A percentile compares a stretch with the other conserved stretches of the same genome.
Conservation (phyloP, 805 yeast genomes). For the Kodamaea restingae region DNA sequence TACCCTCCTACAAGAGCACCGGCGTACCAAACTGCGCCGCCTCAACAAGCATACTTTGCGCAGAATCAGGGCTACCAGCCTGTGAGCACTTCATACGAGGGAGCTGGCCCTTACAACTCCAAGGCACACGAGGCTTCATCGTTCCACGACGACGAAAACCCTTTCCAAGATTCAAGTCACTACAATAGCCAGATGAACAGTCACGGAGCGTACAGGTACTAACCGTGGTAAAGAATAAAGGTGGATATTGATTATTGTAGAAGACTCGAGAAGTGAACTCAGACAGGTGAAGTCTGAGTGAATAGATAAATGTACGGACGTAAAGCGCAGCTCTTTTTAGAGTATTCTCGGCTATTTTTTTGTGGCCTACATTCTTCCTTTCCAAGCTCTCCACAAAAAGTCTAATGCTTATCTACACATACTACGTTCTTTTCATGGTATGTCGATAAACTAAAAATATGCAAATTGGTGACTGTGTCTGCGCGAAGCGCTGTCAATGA, state of each 20-base stretch:
- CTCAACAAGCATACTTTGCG: slow-evolving; percentile 14
- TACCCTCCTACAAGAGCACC: slow-evolving; percentile 22
- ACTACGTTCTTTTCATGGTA: too few relatives aligned
- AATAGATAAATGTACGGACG: too few relatives aligned
- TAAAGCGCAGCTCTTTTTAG: too few relatives aligned
- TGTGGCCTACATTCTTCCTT: too few relatives aligned
- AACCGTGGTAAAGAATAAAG: neutral
- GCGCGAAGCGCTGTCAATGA: neutral
- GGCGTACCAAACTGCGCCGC: slow-evolving; percentile 11
- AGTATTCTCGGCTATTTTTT: too few relatives aligned
- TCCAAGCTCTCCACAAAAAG: too few relatives aligned
- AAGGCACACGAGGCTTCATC: neutral
- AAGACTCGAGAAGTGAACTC: too few relatives aligned
- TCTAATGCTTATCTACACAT: too few relatives aligned
- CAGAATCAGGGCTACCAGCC: slow-evolving; percentile 14
- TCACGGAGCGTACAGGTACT: slow-evolving; percentile 4
- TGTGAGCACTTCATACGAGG: slow-evolving; percentile 9
- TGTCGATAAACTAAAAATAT: neutral
- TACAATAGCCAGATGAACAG: slow-evolving; percentile 1
- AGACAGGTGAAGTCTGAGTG: too few relatives aligned
- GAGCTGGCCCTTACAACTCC: slow-evolving; percentile 4
- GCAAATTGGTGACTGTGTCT: slow-evolving; percentile 7
- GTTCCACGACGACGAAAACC: slow-evolving; percentile 10
- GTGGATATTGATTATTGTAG: too few relatives aligned
- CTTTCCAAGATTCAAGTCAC: slow-evolving; percentile 6